These are phyloP conservation scores for Globisporangium cystogenes DNA, from an alignment of 352 stramenopile species.

Conservation along the genomic window DNA sequence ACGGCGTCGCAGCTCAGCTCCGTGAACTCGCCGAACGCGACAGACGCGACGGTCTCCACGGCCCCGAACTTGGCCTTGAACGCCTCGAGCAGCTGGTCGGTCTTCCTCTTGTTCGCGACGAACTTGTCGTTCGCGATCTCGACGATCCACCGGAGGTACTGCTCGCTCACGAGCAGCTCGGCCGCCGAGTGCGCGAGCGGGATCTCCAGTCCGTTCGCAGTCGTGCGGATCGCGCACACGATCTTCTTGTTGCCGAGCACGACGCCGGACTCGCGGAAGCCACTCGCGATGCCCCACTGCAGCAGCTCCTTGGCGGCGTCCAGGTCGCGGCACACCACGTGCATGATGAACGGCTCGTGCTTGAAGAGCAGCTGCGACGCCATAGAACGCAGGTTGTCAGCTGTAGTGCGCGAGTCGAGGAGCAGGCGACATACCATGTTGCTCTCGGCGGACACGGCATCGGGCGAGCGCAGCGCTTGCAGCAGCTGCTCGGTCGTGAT, in stretches of 20 bases:
- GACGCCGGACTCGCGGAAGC: constrained; percentile 89
- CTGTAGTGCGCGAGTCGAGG: not conserved
- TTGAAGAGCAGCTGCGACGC: constrained; percentile 74
- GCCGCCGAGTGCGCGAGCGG: constrained; percentile 50
- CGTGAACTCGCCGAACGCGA: constrained; percentile 9
- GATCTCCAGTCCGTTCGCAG: constrained; percentile 83
- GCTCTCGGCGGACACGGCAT: constrained; percentile 25
- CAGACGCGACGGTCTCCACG: constrained; percentile 3
- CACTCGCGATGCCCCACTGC: constrained; percentile 73
- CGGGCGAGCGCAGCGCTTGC: constrained; percentile 31
- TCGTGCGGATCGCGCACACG: constrained; percentile 90
- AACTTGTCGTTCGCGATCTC: constrained; percentile 86
- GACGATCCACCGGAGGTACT: constrained; percentile 72
- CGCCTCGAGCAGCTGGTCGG: constrained; percentile 55
- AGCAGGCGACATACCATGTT: constrained; percentile 50
- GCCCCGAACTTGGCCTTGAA: constrained; percentile 36
- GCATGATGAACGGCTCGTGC: constrained; percentile 91
- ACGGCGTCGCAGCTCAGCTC: constrained; percentile 20
- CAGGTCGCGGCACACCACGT: constrained; percentile 83
- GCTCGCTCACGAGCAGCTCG: constrained; percentile 55
- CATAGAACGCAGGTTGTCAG: not conserved
- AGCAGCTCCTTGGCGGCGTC: constrained; percentile 74
- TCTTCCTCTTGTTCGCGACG: constrained; percentile 64
- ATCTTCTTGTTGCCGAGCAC: constrained; percentile 85
- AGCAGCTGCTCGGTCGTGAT: constrained; percentile 69